Percentiles rank a stretch among this genome's conserved stretches.
These are phyloP conservation scores for Fonsecaea nubica DNA, from an alignment of 2,329 filamentous ascomycete genomes.

Conservation along the genomic window DNA sequence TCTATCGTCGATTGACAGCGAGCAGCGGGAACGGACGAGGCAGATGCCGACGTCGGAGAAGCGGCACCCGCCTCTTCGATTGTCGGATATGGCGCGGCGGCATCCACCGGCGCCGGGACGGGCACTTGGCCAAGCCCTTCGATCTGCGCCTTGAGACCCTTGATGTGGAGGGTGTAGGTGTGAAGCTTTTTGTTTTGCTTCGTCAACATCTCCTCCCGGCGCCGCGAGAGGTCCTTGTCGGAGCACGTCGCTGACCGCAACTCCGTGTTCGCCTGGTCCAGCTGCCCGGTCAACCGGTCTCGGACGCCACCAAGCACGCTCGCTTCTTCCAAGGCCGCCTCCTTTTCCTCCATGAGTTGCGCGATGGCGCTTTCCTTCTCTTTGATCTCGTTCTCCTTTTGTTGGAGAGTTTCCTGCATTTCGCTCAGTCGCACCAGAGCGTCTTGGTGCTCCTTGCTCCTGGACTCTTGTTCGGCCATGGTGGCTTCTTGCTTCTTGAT, in stretches of 20 bases:
- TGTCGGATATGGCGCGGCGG: neutral
- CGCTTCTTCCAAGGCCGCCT: neutral
- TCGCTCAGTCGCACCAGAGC: neutral
- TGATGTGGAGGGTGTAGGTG: neutral
- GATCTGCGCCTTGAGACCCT: conserved; percentile 3
- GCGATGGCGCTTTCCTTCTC: neutral
- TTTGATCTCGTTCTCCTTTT: conserved; percentile 2
- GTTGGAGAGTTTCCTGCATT: neutral
- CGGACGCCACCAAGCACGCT: neutral
- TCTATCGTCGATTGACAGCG: neutral
- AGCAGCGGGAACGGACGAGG: neutral
- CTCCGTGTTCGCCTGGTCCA: neutral
- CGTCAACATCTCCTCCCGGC: neutral
- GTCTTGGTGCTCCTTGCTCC: neutral
- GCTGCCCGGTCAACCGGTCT: neutral
- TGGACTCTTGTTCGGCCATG: neutral
- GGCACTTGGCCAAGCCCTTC: neutral
- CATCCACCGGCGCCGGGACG: neutral
- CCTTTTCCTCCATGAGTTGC: neutral
- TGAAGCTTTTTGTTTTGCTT: neutral
- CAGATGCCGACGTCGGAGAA: neutral
- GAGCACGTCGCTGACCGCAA: neutral
- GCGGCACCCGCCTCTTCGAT: neutral
- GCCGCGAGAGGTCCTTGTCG: conserved; percentile 3
- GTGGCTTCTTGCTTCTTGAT: conserved; percentile 3